Base-by-base conservation (phyloP, 1,139 yeast species). In the Zygosaccharomyces sapae region DNA sequence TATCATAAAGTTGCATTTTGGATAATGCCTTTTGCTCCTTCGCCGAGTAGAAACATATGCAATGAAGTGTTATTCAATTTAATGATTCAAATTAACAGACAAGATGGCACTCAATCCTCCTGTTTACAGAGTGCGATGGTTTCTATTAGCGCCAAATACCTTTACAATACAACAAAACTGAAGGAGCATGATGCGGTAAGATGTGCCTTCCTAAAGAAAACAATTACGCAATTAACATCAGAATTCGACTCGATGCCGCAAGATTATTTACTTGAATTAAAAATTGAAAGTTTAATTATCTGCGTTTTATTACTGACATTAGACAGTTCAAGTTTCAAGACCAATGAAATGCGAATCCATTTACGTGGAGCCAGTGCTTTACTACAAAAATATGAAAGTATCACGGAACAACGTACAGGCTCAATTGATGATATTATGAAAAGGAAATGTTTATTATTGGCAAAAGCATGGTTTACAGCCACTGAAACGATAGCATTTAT, bases 341-440 rank as follows among this genome's bases (percentile, higher is more conserved):
- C 74, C 1, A 80, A 77, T 44, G 78, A 78, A 54, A 81, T 86
- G 87, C 67, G 84, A 51, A 79, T 83, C 0, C 86, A 81, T 65
- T 66, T 81, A 18, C 67, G 77, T 53, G 86, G 86, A 6, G 86
- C 86, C 2, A 80, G 80, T 54, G 84, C 80, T 53, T 65, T 81
- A 20, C 66, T 81, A 13, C 62, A 79, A 44, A 80, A 77, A 54
- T 73, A 74, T 50, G 72, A 73, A 41, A 63, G 64, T 49, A 61
- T 54, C 55, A 65, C 41, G 59, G 55, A 63, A 61, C 49, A 58
- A 65, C 50, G 62, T 53, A 57, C 33, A n/a, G 31, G 34, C 12
- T 25, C 16, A 19, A 18, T 33, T 24, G 30, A 33, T 19, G 40
- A 45, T 25, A 27, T 24, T 12, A 41, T 45, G 44, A 27, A 45